Base-by-base conservation (phyloP, 495 filamentous ascomycete genomes). In the Annulohypoxylon moriforme region DNA sequence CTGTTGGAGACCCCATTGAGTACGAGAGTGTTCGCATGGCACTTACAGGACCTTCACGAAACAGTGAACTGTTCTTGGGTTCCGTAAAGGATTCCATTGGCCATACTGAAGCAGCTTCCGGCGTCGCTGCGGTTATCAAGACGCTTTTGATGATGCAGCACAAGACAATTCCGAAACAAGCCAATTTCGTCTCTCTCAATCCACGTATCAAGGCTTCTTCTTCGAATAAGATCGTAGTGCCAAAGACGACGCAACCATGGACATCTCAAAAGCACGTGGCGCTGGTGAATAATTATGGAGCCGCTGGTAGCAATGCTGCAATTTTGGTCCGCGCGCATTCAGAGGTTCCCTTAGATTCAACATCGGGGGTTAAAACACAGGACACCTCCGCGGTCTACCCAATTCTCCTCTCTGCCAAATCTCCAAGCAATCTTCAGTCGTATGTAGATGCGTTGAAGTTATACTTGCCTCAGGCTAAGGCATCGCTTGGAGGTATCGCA, bases 1-100 rank as follows among this genome's bases (percentile, higher is more conserved):
- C 89, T 59, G 89, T 87, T 7, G 91, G 91, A 1, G 91, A 94
- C 74, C 52, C 68, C 33, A 72, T 40, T 0, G 76, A 77, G n/a
- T 67, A 59, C 2, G 67, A 74, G 1, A 72, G 68, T 18, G 65
- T 79, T 8, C 22, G 42, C 0, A 47, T 75, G 14, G 44, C 61
- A 0, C 38, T 88, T 8, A 75, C 68, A 0, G 38, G 59, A 5
- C 27, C 38, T 6, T 33, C 8, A 11, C 42, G 59, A 22, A 36
- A 50, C 16, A 29, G 16, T n/a, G 13, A 33, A 1, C 18, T 64
- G 1, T 25, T 53, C 13, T 33, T 64, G 10, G 60, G 60, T 1
- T 64, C 60, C 2, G 33, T 64, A 0, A 64, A 64, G 22, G 60
- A 33, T 1, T 31, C 29, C 4, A 31, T 64, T 13, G 60, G 60